Conservation (phyloP, 768 basidiomycete species). For the Boletus bicolor region DNA sequence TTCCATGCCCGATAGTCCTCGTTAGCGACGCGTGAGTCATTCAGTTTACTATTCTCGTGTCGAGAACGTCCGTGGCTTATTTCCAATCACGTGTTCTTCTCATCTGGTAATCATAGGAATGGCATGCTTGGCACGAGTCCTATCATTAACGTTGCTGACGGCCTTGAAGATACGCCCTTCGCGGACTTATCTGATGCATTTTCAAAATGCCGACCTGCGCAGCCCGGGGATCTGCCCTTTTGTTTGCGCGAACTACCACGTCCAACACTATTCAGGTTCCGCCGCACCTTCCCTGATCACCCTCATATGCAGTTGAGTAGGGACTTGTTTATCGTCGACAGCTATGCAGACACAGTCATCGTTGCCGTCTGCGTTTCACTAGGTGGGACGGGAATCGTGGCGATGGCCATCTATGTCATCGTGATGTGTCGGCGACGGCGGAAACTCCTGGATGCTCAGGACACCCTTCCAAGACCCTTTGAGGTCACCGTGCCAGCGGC, state of each 20-base stretch:
- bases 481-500: slow-evolving; percentile 10
- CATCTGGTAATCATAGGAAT: slow-evolving; percentile 28
- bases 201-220: slow-evolving; percentile 11
- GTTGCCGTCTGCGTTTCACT: slow-evolving; percentile 24
- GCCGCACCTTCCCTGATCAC: background rate
- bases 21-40: slow-evolving; percentile 43
- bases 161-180: slow-evolving; percentile 3
- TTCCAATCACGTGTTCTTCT: background rate
- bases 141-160: background rate
- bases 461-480: slow-evolving; percentile 28
- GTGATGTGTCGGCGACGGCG: slow-evolving; percentile 18
- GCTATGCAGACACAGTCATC: slow-evolving; percentile 3
- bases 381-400: slow-evolving; percentile 17
- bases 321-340: background rate
- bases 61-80: background rate
- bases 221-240: background rate
- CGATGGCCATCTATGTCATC: slow-evolving; percentile 11
- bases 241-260: background rate
- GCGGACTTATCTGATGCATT: background rate
- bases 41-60: background rate
- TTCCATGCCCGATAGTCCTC: slow-evolving; percentile 27
- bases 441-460: slow-evolving; percentile 17
- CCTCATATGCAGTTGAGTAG: slow-evolving; percentile 6
- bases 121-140: slow-evolving; percentile 32
- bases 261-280: background rate